These are phyloP conservation scores for Epichloe sylvatica DNA, from an alignment of 2,329 filamentous ascomycete species.

Conservation along the genomic window DNA sequence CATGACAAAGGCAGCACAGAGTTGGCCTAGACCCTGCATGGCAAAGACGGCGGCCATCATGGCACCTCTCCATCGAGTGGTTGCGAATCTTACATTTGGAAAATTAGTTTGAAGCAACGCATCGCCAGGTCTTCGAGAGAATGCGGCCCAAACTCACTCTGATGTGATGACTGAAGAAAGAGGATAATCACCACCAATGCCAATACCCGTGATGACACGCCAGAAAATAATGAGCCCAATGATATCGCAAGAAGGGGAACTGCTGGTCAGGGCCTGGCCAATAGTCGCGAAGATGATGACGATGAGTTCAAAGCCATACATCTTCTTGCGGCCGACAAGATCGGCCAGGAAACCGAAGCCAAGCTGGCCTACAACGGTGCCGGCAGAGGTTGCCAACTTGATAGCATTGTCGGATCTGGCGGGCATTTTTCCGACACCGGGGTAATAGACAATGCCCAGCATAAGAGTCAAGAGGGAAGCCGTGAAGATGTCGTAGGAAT, in stretches of 20 bases:
- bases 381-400: constrained; percentile 72
- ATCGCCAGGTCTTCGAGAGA: neutral
- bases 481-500: constrained; percentile 73
- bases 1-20: constrained; percentile 60
- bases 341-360: constrained; percentile 70
- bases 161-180: constrained; percentile 74
- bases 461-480: constrained; percentile 60
- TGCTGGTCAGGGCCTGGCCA: constrained; percentile 52
- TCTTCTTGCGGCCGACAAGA: constrained; percentile 56
- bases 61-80: constrained; percentile 70
- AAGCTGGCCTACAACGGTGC: constrained; percentile 71
- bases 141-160: constrained; percentile 37
- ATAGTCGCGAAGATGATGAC: constrained; percentile 68
- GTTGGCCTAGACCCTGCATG: constrained; percentile 76
- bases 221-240: constrained; percentile 63
- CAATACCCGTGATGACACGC: constrained; percentile 55
- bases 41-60: constrained; percentile 83
- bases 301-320: constrained; percentile 65
- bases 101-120: neutral
- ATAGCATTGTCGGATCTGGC: constrained; percentile 61
- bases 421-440: constrained; percentile 44
- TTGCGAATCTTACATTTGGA: constrained; percentile 39
- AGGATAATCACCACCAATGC: constrained; percentile 51
- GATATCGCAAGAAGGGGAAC: constrained; percentile 48
- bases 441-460: constrained; percentile 67